Evolutionary conservation across 345 rosid genomes (phyloP).

Genomic region (Fremontodendron californicum): DNA sequence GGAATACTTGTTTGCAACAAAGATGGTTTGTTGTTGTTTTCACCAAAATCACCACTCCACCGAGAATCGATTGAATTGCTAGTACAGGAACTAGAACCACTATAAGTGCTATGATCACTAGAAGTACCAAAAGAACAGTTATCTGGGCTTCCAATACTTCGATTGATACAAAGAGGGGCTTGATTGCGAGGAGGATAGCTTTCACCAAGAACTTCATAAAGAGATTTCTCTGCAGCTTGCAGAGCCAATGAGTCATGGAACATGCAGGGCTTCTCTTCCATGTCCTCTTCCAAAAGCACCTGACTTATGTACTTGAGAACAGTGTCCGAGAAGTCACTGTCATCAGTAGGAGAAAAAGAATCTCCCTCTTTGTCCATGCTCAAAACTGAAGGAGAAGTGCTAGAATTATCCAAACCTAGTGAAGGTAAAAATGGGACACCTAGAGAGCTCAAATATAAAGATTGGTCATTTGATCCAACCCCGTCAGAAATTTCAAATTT

Average conservation of each 20-base stretch:
- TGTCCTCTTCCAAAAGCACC: conserved; percentile 73
- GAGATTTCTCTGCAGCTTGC: conserved; percentile 58
- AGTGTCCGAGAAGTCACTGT: conserved; percentile 41
- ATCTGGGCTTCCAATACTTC: conserved; percentile 25
- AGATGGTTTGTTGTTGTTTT: conserved; percentile 13
- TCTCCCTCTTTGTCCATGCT: conserved; percentile 28
- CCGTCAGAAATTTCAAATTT: conserved; percentile 25
- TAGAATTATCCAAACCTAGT: conserved; percentile 8
- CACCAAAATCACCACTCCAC: conserved; percentile 14
- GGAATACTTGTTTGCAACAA: conserved; percentile 14
- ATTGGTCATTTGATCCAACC: conserved; percentile 29
- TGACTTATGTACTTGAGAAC: conserved; percentile 56
- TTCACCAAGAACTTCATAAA: conserved; percentile 54
- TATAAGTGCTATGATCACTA: conserved; percentile 26
- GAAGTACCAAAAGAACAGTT: conserved; percentile 20
- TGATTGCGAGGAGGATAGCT: conserved; percentile 23
- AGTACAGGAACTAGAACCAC: conserved; percentile 22
- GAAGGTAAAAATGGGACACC: conserved; percentile 18
- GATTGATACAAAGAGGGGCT: conserved; percentile 23
- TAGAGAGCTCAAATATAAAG: conserved; percentile 29
- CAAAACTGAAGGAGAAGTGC: not conserved
- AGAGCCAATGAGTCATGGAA: conserved; percentile 52
- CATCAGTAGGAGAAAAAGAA: conserved; percentile 38
- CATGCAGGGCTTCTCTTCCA: conserved; percentile 47
- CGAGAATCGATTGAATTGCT: conserved; percentile 25